Evolutionary conservation across 2,329 filamentous ascomycete genomes (phyloP).

Genomic region (Pestalotiopsis sp.): DNA sequence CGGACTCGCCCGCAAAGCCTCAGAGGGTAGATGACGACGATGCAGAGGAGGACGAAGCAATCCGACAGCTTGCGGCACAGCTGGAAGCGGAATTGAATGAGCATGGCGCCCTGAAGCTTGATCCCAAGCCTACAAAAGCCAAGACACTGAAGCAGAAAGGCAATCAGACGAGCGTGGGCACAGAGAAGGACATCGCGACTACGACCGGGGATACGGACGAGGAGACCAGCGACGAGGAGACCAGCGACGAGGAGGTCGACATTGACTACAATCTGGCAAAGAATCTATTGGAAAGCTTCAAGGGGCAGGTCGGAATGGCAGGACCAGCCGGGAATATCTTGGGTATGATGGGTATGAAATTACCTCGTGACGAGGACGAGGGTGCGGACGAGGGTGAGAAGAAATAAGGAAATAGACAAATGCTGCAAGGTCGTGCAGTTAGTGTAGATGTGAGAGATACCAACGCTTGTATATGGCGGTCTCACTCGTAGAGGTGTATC

Average conservation of each 20-base stretch:
- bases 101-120: constrained; percentile 66
- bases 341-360: constrained; percentile 78
- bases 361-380: constrained; percentile 75
- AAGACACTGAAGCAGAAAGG: constrained; percentile 32
- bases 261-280: constrained; percentile 87
- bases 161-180: constrained; percentile 18
- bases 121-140: constrained; percentile 36
- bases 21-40: constrained; percentile 34
- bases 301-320: constrained; percentile 81
- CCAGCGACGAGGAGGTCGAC: constrained; percentile 63
- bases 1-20: constrained; percentile 30
- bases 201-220: constrained; percentile 38
- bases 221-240: constrained; percentile 56
- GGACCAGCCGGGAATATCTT: constrained; percentile 89
- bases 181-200: constrained; percentile 18
- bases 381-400: constrained; percentile 40
- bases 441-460: neutral
- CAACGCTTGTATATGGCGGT: neutral
- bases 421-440: neutral
- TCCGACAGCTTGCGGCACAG: constrained; percentile 65
- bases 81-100: constrained; percentile 75
- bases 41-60: constrained; percentile 57
- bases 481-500: neutral
- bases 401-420: neutral
- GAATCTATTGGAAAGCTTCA: constrained; percentile 91